Evolutionary conservation across 1,284 basidiomycete species (phyloP).

Genomic region (Cutaneotrichosporon cavernicola): DNA sequence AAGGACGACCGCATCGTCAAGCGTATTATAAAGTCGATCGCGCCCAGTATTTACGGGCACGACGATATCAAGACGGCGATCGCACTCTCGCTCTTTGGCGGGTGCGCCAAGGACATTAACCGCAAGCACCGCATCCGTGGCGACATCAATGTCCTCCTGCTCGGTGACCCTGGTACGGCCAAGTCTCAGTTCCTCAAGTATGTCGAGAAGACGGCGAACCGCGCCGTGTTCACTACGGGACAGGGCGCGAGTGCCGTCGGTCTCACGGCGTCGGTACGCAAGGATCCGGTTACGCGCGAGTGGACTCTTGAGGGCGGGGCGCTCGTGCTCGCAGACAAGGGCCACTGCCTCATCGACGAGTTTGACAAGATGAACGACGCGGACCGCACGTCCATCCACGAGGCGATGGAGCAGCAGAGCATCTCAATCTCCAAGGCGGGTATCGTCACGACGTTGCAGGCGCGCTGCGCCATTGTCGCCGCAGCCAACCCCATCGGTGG

Average conservation of each 20-base stretch:
- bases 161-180: constrained; percentile 97
- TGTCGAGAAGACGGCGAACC: constrained; percentile 95
- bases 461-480: constrained; percentile 93
- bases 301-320: constrained; percentile 99
- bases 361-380: constrained; percentile 99
- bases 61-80: constrained; percentile 98
- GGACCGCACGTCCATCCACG: constrained; percentile 95
- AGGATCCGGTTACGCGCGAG: constrained; percentile 94
- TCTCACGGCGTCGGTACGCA: constrained; percentile 95
- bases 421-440: constrained; percentile 99
- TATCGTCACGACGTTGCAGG: constrained; percentile 94
- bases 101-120: constrained; percentile 91
- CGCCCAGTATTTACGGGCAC: constrained; percentile 97
- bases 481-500: constrained; percentile 97
- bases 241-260: constrained; percentile 97
- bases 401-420: constrained; percentile 99
- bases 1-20: constrained; percentile 92
- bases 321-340: constrained; percentile 95
- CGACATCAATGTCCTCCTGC: constrained; percentile 92
- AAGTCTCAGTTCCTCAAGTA: constrained; percentile 99
- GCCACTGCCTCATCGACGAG: constrained; percentile 98
- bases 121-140: constrained; percentile 94
- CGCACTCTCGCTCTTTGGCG: constrained; percentile 90
- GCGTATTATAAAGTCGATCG: constrained; percentile 96
- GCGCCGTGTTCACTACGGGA: constrained; percentile 97